Base-by-base conservation (phyloP, 768 basidiomycete genomes). In the Xerocomus brunneocitrinus region DNA sequence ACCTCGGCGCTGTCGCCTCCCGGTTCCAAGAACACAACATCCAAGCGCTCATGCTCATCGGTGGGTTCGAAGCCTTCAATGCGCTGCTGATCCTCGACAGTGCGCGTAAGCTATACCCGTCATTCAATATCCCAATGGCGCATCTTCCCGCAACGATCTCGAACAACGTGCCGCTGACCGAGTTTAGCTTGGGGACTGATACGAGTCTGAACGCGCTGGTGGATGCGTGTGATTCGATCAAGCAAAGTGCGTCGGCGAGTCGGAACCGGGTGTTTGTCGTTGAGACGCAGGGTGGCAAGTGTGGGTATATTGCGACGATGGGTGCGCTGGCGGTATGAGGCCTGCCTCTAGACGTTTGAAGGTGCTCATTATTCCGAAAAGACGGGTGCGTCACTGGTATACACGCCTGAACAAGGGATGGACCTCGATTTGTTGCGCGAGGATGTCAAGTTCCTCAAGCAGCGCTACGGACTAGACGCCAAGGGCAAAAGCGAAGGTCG, bases 131-230 rank as follows among this genome's bases (percentile, higher is more conserved):
- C 57, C 97, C 97, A 14, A 90, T 99, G 82, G 88, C 85, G 28
- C 94, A 98, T 68, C 78, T 99, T 8, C 97, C 97, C 2, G 97
- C 95, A 36, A 97, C 94, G 46, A 88, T 99, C 66, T 94, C 91
- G 60, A 99, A 99, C 74, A 99, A 99, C 61, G 97, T 99, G 12
- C 97, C 97, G 3, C 70, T 98, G 77, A 98, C 95, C 46, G 95
- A 98, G 67, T 92, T 90, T 72, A 95, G 91, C 68, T 73, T 99
- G 55, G 97, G 97, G 43, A 89, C 86, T 61, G 97, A 99, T 66
- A 99, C 97, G n/a, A 91, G 89, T 69, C 75, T 99, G 77, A 99
- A 98, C 69, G 94, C 95, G 3, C 77, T 99, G 30, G 94, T 98
- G 49, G 91, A 95, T 56, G 97, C 97, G 6, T 98, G 95, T 67